These are phyloP conservation scores for Solanum paucissectum DNA, from an alignment of 257 asterid genomes.

Conservation along the genomic window DNA sequence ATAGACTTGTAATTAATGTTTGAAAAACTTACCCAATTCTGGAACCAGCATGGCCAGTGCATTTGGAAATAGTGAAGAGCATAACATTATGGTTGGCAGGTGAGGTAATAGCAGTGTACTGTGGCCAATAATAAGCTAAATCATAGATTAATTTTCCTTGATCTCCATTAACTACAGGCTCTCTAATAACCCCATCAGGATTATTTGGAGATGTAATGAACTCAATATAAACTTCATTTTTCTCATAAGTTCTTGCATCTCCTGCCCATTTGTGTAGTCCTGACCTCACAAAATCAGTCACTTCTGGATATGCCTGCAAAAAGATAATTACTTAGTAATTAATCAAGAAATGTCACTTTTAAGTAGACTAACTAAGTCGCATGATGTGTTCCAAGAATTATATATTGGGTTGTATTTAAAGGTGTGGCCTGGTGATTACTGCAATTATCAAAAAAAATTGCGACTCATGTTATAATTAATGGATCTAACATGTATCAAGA, in stretches of 20 bases:
- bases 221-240: too few relatives aligned
- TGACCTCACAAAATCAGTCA: slow-evolving; percentile 38
- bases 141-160: too few relatives aligned
- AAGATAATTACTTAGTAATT: background rate
- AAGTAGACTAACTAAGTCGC: background rate
- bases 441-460: too few relatives aligned
- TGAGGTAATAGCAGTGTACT: slow-evolving; percentile 61
- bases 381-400: background rate
- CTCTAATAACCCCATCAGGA: too few relatives aligned
- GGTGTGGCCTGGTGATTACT: too few relatives aligned
- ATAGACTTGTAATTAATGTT: background rate
- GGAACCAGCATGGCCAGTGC: slow-evolving; percentile 96
- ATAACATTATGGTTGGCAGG: slow-evolving; percentile 49
- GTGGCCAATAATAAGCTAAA: slow-evolving; percentile 29
- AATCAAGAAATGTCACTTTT: background rate
- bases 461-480: too few relatives aligned
- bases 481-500: too few relatives aligned
- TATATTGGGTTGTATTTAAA: background rate
- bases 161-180: too few relatives aligned
- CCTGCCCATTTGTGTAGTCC: slow-evolving; percentile 64
- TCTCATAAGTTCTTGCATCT: slow-evolving; percentile 25
- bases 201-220: too few relatives aligned
- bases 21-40: slow-evolving; percentile 51
- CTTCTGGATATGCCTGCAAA: slow-evolving; percentile 57
- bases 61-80: slow-evolving; percentile 78